Conservation (phyloP, 2,329 filamentous ascomycete genomes). For the Fusarium incarnatum region DNA sequence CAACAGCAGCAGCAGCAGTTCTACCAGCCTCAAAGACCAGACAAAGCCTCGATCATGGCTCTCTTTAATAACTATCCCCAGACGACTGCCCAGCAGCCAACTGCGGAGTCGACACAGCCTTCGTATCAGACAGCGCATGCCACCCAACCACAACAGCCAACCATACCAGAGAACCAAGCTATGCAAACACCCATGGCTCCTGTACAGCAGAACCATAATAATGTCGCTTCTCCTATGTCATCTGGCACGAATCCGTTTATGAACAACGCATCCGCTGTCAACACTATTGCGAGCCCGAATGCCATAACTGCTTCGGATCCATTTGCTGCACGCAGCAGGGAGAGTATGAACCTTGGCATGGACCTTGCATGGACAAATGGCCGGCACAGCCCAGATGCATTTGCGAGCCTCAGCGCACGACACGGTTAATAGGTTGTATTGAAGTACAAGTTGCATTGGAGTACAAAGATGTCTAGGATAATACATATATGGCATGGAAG, state of each 20-base stretch:
- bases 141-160: conserved; percentile 41
- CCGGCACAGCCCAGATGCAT: conserved; percentile 82
- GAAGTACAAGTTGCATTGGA: conserved; percentile 19
- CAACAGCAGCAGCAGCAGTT: conserved; percentile 50
- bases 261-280: conserved; percentile 47
- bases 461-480: conserved; percentile 39
- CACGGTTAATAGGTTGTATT: conserved; percentile 56
- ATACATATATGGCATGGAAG: conserved; percentile 36
- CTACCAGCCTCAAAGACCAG: conserved; percentile 63
- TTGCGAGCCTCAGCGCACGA: conserved; percentile 77
- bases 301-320: conserved; percentile 55
- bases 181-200: conserved; percentile 44
- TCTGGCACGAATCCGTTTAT: conserved; percentile 70
- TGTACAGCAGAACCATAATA: conserved; percentile 45
- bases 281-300: conserved; percentile 38
- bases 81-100: conserved; percentile 57
- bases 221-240: conserved; percentile 51
- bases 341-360: conserved; percentile 76
- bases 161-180: conserved; percentile 48
- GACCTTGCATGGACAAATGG: conserved; percentile 75
- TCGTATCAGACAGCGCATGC: conserved; percentile 15
- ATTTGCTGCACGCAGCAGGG: conserved; percentile 66
- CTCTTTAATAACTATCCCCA: conserved; percentile 75
- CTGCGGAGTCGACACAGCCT: conserved; percentile 46
- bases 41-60: conserved; percentile 81